phyloP scores from a whole-genome alignment of 2,329 filamentous ascomycete species.

The Lachnellula occidentalis region DNA sequence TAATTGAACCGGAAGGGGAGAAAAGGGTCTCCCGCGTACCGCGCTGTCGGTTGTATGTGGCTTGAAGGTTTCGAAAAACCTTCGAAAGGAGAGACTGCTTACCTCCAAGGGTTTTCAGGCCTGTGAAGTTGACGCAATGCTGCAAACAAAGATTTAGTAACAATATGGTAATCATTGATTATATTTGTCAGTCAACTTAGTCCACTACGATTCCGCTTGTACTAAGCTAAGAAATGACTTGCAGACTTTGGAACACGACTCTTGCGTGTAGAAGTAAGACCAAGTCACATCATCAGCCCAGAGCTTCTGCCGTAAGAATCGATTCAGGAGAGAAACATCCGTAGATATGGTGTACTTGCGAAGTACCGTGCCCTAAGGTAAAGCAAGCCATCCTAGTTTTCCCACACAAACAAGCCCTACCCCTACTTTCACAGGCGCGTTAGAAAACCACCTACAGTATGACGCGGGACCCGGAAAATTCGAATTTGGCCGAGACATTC shows the following conservation, averaged over 20 bases:
- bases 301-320: neutral
- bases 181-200: neutral
- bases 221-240: neutral
- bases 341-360: neutral
- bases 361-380: slow-evolving; percentile 6
- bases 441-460: neutral
- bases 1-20: no score
- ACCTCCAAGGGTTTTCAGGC: no score
- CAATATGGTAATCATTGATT: neutral
- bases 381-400: neutral
- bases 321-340: neutral
- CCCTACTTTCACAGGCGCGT: neutral
- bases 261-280: neutral
- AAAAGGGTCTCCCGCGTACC: no score
- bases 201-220: neutral
- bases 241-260: neutral
- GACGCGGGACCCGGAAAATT: slow-evolving; percentile 6
- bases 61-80: no score
- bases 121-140: no score
- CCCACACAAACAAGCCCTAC: no score
- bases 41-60: no score
- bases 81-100: no score
- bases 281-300: neutral
- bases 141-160: neutral
- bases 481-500: slow-evolving; percentile 5